Evolutionary conservation across 2,329 filamentous ascomycete species (phyloP).

Genomic region (Colletotrichum sp.): DNA sequence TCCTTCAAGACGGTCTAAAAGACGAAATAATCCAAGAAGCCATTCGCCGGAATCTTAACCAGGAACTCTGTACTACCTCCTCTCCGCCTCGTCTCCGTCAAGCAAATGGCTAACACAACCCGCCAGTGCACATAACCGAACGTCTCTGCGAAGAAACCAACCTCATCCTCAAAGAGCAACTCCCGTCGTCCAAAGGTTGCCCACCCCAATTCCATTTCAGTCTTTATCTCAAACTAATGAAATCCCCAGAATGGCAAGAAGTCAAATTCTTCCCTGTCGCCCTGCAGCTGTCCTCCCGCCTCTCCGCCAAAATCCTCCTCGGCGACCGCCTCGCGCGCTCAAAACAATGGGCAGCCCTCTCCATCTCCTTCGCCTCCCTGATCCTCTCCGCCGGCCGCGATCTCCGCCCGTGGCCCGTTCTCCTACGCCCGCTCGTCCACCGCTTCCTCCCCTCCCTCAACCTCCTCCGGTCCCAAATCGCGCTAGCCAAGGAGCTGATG

Average conservation of each 20-base stretch:
- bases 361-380: slow-evolving; percentile 45
- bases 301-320: slow-evolving; percentile 55
- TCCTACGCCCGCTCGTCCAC: slow-evolving; percentile 46
- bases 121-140: not conserved
- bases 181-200: not conserved
- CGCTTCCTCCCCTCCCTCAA: slow-evolving; percentile 44
- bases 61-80: not conserved
- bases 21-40: not conserved
- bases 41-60: not conserved
- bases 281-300: slow-evolving; percentile 43
- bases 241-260: slow-evolving; percentile 25
- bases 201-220: not conserved
- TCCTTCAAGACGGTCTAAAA: not conserved
- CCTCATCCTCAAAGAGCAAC: not conserved
- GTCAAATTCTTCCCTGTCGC: not conserved
- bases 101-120: not conserved
- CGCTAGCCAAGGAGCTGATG: slow-evolving; percentile 39
- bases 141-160: not conserved
- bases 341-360: slow-evolving; percentile 49
- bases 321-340: slow-evolving; percentile 49
- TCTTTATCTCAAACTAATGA: not conserved
- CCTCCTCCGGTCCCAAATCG: slow-evolving; percentile 37
- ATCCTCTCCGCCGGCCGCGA: slow-evolving; percentile 36
- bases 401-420: slow-evolving; percentile 44
- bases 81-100: too few species aligned